Conservation (phyloP, 768 basidiomycete genomes). For the Hypholoma sublateritium region DNA sequence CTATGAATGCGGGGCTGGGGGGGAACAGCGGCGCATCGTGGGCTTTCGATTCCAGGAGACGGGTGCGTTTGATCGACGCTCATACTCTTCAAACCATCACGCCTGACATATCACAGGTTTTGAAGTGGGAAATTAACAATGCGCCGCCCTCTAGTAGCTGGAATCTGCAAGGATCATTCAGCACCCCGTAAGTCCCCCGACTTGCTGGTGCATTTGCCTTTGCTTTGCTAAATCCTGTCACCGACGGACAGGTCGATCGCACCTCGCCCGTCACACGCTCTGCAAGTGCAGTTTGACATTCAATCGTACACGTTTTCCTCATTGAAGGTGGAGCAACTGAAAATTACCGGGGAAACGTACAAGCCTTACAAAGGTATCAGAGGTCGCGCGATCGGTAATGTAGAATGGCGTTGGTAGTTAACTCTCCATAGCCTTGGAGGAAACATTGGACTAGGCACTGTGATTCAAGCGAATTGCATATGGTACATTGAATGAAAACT, state of each 20-base stretch:
- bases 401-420: conserved; percentile 66
- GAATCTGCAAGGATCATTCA: conserved; percentile 78
- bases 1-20: conserved; percentile 29
- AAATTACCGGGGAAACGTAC: conserved; percentile 74
- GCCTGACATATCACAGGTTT: conserved; percentile 39
- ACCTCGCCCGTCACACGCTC: conserved; percentile 71
- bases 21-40: conserved; percentile 58
- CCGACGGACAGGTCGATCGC: conserved; percentile 28
- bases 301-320: conserved; percentile 74
- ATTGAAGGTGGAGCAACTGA: conserved; percentile 84
- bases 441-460: not conserved
- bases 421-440: not conserved
- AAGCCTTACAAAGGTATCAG: conserved; percentile 93
- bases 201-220: conserved; percentile 1
- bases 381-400: conserved; percentile 59
- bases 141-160: conserved; percentile 68
- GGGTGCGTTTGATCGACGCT: conserved; percentile 36
- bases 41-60: conserved; percentile 73
- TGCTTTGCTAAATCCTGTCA: not conserved
- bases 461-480: conserved; percentile 11
- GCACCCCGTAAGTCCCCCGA: conserved; percentile 48
- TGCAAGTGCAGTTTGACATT: conserved; percentile 72
- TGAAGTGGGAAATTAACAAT: conserved; percentile 78
- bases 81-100: not conserved
- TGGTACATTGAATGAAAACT: conserved; percentile 22